Evolutionary conservation across 352 stramenopile genomes (phyloP), one percentile per base, ranked within the genome.

Genomic region (Blastocystis sp.): DNA sequence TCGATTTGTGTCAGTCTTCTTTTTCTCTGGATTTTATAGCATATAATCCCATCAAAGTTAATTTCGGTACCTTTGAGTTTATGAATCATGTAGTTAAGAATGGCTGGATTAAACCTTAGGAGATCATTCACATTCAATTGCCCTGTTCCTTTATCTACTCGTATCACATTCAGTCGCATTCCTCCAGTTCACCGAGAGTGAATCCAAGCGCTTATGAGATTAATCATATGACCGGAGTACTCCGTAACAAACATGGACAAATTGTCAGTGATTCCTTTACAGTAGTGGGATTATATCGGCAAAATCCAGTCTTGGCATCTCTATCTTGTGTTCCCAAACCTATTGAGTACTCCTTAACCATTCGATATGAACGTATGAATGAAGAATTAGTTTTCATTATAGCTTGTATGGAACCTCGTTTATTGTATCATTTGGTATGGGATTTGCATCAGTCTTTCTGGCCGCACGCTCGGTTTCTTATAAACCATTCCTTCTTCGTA

Each of bases 21-120:
- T 5, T 33, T 6, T 7, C 64, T 13, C 22, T 76, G 19, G 15
- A n/a, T 51, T 44, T 44, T 7, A 24, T 76, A 4, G 24, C 64
- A 3, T 37, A 54, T 22, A 76, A 76, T 44, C 17, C 64, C 5
- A 6, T 76, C 7, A 37, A 48, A n/a, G 5, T 48, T 19, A n/a
- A 76, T 48, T 76, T 76, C 22, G 64, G 64, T 24, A n/a, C 15
- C 24, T 76, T 76, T 44, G 64, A 40, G 48, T 84, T 69, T 44
- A 40, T 33, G 17, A 53, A 30, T 5, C 56, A 62, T 13, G 56
- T 62, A 33, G 6, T 7, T 33, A 33, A 17, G 19, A n/a, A 15
- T 7, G 56, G 19, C 6, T 13, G 6, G 3, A 13, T 62, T 62
- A 3, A 62, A 3, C 15, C 40, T 13, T 54, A 58, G 24, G 73